These are phyloP conservation scores for Hapsidospora chrysogenum DNA, from an alignment of 495 filamentous ascomycete species.

Conservation along the genomic window DNA sequence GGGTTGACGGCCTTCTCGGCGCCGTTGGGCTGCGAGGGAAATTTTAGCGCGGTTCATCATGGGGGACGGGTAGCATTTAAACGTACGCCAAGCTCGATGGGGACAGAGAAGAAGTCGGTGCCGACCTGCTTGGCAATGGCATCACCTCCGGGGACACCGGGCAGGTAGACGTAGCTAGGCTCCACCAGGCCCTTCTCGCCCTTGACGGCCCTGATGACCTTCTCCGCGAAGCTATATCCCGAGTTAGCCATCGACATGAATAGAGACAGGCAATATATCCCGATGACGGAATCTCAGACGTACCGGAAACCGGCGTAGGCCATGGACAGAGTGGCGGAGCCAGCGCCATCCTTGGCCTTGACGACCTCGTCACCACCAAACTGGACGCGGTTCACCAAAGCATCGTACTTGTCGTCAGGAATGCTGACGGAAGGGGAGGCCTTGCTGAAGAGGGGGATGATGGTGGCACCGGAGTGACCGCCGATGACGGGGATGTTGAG, in stretches of 20 bases:
- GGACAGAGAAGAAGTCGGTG: conserved; percentile 88
- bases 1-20: conserved; percentile 69
- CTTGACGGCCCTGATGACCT: conserved; percentile 70
- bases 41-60: conserved; percentile 12
- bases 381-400: conserved; percentile 82
- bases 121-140: conserved; percentile 67
- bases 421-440: conserved; percentile 63
- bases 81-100: conserved; percentile 85
- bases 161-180: conserved; percentile 87
- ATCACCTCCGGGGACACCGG: conserved; percentile 74
- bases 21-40: conserved; percentile 48
- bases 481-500: conserved; percentile 83
- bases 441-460: conserved; percentile 93
- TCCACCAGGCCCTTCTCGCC: conserved; percentile 86
- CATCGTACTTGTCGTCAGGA: conserved; percentile 71
- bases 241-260: no score
- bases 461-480: conserved; percentile 93
- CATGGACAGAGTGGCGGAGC: conserved; percentile 95
- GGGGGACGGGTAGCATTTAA: no score
- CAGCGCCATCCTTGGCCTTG: conserved; percentile 89
- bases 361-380: conserved; percentile 98
- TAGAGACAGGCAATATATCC: no score
- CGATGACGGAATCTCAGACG: conserved; percentile 1
- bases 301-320: conserved; percentile 90
- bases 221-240: conserved; percentile 73